Evolutionary conservation across 2,329 filamentous ascomycete species (phyloP).

Genomic region (Xylaria sp.): DNA sequence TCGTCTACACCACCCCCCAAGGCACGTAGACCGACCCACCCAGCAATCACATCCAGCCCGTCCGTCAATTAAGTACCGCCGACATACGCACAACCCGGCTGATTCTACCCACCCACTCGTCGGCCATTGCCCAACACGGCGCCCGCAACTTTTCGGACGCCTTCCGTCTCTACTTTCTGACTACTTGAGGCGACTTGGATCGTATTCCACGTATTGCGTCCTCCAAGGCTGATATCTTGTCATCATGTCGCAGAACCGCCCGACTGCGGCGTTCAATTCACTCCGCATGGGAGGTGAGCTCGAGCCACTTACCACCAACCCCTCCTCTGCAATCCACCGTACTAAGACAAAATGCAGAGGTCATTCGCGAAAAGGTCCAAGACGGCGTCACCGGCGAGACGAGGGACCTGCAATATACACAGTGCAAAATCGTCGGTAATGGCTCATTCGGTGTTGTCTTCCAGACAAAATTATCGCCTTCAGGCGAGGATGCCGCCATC

Average conservation of each 20-base stretch:
- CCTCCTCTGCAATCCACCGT: slow-evolving; percentile 32
- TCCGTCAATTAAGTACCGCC: slow-evolving; percentile 37
- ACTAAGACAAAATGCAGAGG: slow-evolving; percentile 68
- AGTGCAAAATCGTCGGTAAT: slow-evolving; percentile 99
- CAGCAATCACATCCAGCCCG: slow-evolving; percentile 28
- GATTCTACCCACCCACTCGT: slow-evolving; percentile 33
- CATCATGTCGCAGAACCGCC: slow-evolving; percentile 56
- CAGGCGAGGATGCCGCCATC: slow-evolving; percentile 97
- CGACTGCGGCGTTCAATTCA: slow-evolving; percentile 83
- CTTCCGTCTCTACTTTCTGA: slow-evolving; percentile 44
- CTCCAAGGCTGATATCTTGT: slow-evolving; percentile 42
- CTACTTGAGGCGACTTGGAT: slow-evolving; percentile 42
- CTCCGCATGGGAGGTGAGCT: slow-evolving; percentile 97
- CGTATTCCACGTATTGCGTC: slow-evolving; percentile 41
- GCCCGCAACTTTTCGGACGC: slow-evolving; percentile 41
- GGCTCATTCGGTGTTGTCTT: slow-evolving; percentile 99
- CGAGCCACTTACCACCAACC: slow-evolving; percentile 39
- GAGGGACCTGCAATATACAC: slow-evolving; percentile 96
- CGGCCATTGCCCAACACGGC: slow-evolving; percentile 49
- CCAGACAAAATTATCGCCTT: slow-evolving; percentile 98
- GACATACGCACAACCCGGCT: slow-evolving; percentile 33
- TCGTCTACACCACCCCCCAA: slow-evolving; percentile 34
- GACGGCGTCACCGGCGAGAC: slow-evolving; percentile 97
- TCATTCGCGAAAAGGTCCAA: slow-evolving; percentile 98
- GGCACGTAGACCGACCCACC: slow-evolving; percentile 31